These are phyloP conservation scores for Hansenula lynferdii DNA, from an alignment of 1,139 yeast species.

Conservation along the genomic window DNA sequence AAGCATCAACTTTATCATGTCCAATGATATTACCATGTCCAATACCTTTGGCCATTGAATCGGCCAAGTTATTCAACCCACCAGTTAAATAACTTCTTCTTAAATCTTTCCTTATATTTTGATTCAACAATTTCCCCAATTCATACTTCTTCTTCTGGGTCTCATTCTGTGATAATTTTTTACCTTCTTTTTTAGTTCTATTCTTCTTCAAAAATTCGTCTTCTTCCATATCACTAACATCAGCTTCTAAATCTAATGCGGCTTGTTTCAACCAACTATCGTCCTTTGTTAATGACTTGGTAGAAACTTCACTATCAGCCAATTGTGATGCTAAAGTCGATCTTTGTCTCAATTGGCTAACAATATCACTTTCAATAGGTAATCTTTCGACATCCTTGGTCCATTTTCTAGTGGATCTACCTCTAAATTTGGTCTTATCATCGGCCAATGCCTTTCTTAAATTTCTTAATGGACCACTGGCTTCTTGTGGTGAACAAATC, in stretches of 20 bases:
- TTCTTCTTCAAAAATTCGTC: conserved; percentile 65
- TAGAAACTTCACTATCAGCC: conserved; percentile 64
- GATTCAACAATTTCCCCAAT: conserved; percentile 48
- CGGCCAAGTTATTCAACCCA: conserved; percentile 83
- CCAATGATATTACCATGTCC: conserved; percentile 72
- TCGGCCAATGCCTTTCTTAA: conserved; percentile 58
- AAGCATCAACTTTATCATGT: conserved; percentile 61
- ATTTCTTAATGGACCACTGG: conserved; percentile 79
- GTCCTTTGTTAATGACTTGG: conserved; percentile 62
- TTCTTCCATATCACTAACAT: conserved; percentile 57
- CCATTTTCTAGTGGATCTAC: conserved; percentile 31
- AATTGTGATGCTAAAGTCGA: conserved; percentile 64
- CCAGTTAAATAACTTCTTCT: conserved; percentile 79
- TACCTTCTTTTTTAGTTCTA: conserved; percentile 55
- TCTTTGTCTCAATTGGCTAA: conserved; percentile 67
- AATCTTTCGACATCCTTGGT: conserved; percentile 62
- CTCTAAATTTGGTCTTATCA: conserved; percentile 27
- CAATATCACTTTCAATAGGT: conserved; percentile 72
- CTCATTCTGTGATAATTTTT: conserved; percentile 47
- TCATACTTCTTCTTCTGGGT: conserved; percentile 46
- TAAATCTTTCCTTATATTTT: conserved; percentile 62
- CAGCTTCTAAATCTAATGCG: conserved; percentile 83
- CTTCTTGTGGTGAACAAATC: conserved; percentile 91
- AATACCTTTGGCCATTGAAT: conserved; percentile 67
- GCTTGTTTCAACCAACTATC: conserved; percentile 83